Evolutionary conservation across 108 stramenopile genomes (phyloP), one percentile per base, ranked within the genome.

Genomic region (Nitzschia sp.): DNA sequence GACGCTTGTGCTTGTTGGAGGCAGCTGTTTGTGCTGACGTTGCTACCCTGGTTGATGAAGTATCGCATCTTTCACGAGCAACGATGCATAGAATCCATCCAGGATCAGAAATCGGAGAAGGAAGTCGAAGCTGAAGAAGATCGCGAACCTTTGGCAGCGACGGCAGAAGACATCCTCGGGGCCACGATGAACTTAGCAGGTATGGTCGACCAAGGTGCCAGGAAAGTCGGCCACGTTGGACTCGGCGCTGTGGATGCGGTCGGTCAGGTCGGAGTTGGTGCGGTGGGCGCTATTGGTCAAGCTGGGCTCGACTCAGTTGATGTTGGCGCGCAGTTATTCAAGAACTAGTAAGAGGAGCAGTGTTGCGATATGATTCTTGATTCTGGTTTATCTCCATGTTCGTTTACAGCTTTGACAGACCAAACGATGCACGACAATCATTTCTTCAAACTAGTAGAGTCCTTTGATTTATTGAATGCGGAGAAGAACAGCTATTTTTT

Each of bases 11-110:
- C 67, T 1, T n/a, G 31, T 34, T 83, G 78, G 85, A 55, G 79
- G 1, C 68, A 69, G 27, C 29, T 82, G 34, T 84, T 82, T 61
- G 81, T 84, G 27, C 42, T 72, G 18, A 62, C 81, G 11, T 28
- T 87, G 32, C 74, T 84, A 75, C 86, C 86, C 8, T 87, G 83
- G 83, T 62, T 87, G 8, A 54, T 36, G 42, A 67, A 77, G 64
- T 66, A 82, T 35, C 81, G 80, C 36, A 77, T 46, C 21, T 78
- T 30, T 30, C 62, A 31, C 63, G 75, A 66, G 28, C 63, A 59
- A 28, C 73, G 73, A 1, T 19, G 51, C 1, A 26, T 33, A 24
- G 64, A 66, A 28, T 56, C 73, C 2, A 23, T 74, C 4, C 24
- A 29, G 11, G 73, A 62, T 21, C 54, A 36, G 23, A 45, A 57